Base-by-base conservation (phyloP, 805 yeast species). In the Nakazawaea ernobii region DNA sequence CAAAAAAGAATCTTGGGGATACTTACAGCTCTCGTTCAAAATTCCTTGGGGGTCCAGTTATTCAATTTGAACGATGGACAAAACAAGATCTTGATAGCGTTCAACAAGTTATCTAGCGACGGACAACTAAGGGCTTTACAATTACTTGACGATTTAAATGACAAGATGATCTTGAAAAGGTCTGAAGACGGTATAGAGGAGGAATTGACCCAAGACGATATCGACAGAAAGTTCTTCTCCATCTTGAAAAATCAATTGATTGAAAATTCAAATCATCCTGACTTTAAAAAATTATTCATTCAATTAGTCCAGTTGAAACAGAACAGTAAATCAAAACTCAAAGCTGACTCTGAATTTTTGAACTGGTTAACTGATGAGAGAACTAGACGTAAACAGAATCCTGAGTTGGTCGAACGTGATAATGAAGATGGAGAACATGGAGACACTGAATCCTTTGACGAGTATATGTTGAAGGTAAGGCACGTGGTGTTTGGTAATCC, bases 401-500 rank as follows among this genome's bases (percentile, higher is more conserved):
- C 55, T 24, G 48, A 53, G 17, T 45, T 59, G 27, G 39, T 41
- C 6, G 58, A 60, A 50, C 51, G 61, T 39, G 53, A 54, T n/a
- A 47, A 55, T 43, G 60, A 60, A 8, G 49, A 53, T 5, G 43
- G 49, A 8, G 60, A 37, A 30, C 61, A 57, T 50, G 62, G 63
- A 30, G 54, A 48, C 41, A 28, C 40, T 37, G 27, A 36, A 43
- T 6, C 50, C 67, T 60, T 53, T 56, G 49, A 13, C 57, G 65
- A 52, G 52, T 68, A 52, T 20, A 45, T 66, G 49, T 8, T 45
- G 6, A 42, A 32, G 29, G 20, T 40, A 13, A 75, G 95, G 56
- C 92, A 87, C 59, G 59, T 66, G 20, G 77, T 83, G 1, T 88
- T 88, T 66, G 96, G 96, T 1, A 88, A 88, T 56, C 87, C 86